Evolutionary conservation across 164 flowering plant species (phyloP).

Genomic region (Pachysandra terminalis): DNA sequence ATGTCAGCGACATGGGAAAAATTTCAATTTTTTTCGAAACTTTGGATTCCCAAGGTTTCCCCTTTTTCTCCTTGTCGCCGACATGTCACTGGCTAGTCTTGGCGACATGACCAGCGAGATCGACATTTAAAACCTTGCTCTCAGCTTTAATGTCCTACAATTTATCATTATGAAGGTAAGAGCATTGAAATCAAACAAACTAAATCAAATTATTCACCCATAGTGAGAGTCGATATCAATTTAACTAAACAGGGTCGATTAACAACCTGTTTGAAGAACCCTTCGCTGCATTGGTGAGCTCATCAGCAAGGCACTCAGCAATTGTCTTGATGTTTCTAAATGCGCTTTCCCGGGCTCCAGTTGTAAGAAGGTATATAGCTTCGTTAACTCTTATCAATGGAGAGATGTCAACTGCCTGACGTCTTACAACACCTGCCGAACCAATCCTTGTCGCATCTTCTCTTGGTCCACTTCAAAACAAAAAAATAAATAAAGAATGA

Average conservation of each 20-base stretch:
- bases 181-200: not conserved
- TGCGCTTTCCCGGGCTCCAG: slow-evolving; percentile 46
- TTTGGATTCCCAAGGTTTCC: no score
- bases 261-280: slow-evolving; percentile 41
- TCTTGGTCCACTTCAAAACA: slow-evolving; percentile 50
- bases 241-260: not conserved
- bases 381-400: slow-evolving; percentile 45
- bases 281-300: slow-evolving; percentile 49
- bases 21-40: no score
- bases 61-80: no score
- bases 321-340: slow-evolving; percentile 42
- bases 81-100: no score
- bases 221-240: not conserved
- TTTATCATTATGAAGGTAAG: not conserved
- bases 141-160: not conserved
- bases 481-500: no score
- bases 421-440: slow-evolving; percentile 46
- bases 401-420: slow-evolving; percentile 46
- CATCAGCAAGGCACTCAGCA: slow-evolving; percentile 45
- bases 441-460: slow-evolving; percentile 50
- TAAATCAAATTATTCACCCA: not conserved
- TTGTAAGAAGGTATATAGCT: slow-evolving; percentile 43
- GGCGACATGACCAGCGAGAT: no score
- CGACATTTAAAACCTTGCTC: no score
- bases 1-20: no score